Evolutionary conservation across 1,284 basidiomycete species (phyloP).

Genomic region (Fomitopsis palustris): DNA sequence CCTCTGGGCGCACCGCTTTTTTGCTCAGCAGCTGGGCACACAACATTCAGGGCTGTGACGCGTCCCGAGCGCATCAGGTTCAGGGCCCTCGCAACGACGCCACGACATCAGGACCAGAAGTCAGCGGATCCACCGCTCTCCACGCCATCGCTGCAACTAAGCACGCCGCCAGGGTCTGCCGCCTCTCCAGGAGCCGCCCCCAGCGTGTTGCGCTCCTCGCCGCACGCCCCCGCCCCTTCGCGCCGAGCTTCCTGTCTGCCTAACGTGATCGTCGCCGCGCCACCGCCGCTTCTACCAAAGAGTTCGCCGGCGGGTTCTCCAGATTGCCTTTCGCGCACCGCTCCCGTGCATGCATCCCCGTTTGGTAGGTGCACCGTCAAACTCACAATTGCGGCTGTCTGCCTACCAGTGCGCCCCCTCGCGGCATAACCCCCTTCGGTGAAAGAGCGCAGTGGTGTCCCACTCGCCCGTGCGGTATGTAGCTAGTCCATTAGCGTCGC

Average conservation of each 20-base stretch:
- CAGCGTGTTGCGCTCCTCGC: not conserved
- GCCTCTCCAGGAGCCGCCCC: not conserved
- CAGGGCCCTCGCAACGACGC: not conserved
- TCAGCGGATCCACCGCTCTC: slow-evolving; percentile 3
- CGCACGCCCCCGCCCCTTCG: not conserved
- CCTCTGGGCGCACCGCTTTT: not conserved
- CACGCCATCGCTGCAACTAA: not conserved
- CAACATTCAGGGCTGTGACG: not conserved
- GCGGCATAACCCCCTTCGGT: not conserved
- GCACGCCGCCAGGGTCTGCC: not conserved
- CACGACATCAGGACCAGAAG: slow-evolving; percentile 3
- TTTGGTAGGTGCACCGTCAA: not conserved
- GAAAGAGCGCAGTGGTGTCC: not conserved
- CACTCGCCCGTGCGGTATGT: not conserved
- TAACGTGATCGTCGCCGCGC: not conserved
- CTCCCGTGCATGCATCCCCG: not conserved
- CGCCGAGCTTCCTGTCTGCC: not conserved
- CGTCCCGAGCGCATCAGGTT: not conserved
- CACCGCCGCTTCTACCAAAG: not conserved
- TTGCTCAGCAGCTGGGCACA: not conserved
- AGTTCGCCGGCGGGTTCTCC: not conserved
- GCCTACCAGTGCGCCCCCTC: not conserved
- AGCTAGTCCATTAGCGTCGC: not conserved
- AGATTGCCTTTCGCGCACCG: not conserved
- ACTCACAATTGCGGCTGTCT: not conserved